These are phyloP conservation scores for Ascochyta pisi DNA, from an alignment of 2,329 filamentous ascomycete species.

Conservation along the genomic window DNA sequence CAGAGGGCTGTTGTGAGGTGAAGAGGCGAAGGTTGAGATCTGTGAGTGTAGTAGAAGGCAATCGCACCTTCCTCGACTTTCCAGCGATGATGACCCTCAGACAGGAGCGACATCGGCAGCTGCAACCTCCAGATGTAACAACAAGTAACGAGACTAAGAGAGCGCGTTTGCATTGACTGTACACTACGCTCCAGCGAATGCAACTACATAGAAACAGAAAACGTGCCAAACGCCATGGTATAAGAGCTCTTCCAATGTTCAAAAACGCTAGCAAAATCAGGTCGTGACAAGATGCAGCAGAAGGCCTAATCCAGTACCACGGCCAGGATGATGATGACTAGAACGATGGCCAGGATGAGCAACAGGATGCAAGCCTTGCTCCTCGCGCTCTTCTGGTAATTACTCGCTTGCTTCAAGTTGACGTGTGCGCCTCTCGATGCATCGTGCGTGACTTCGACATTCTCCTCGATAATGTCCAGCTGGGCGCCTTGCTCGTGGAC, in stretches of 20 bases:
- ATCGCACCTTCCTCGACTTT: not conserved
- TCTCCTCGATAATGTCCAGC: slow-evolving; percentile 85
- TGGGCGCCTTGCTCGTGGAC: slow-evolving; percentile 91
- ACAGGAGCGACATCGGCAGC: slow-evolving; percentile 1
- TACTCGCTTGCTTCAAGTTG: slow-evolving; percentile 82
- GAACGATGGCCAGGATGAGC: slow-evolving; percentile 84
- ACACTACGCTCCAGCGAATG: not conserved
- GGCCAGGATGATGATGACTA: slow-evolving; percentile 88
- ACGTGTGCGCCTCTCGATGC: slow-evolving; percentile 85
- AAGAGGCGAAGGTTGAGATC: not conserved
- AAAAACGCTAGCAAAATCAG: slow-evolving; percentile 16
- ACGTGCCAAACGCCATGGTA: slow-evolving; percentile 25
- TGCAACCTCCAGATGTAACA: slow-evolving; percentile 1
- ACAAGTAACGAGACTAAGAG: not conserved
- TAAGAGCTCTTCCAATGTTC: slow-evolving; percentile 15
- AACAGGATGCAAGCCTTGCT: slow-evolving; percentile 94
- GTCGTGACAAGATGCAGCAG: slow-evolving; percentile 6
- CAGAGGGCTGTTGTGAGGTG: not conserved
- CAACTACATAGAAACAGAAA: not conserved
- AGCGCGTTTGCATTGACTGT: slow-evolving; percentile 8
- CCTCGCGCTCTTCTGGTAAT: slow-evolving; percentile 94
- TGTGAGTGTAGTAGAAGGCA: not conserved
- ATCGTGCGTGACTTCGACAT: slow-evolving; percentile 81
- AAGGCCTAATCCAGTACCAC: slow-evolving; percentile 72
- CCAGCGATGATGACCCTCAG: not conserved